phyloP scores from a whole-genome alignment of 345 rosid species.

The Arabis alpina region DNA sequence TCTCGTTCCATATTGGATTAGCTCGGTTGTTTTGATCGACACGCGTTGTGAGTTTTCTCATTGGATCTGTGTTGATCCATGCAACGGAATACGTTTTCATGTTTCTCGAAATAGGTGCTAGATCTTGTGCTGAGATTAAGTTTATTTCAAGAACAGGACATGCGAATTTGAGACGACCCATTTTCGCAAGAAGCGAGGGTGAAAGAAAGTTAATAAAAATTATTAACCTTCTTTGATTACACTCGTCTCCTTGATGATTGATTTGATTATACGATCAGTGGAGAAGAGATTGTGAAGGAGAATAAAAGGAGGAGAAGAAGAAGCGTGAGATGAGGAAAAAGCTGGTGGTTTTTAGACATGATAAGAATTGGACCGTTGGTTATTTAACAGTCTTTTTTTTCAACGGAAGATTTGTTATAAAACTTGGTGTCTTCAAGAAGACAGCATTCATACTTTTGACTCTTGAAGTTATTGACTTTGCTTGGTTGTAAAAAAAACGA shows the following conservation, averaged over 20 bases:
- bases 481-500: background rate
- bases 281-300: slow-evolving; percentile 26
- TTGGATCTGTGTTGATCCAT: slow-evolving; percentile 71
- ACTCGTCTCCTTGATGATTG: slow-evolving; percentile 31
- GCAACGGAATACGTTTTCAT: slow-evolving; percentile 88
- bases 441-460: slow-evolving; percentile 31
- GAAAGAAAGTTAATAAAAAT: slow-evolving; percentile 1
- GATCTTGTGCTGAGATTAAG: slow-evolving; percentile 78
- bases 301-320: slow-evolving; percentile 32
- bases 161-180: slow-evolving; percentile 45
- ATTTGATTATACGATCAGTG: slow-evolving; percentile 17
- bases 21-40: slow-evolving; percentile 68
- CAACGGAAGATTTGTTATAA: slow-evolving; percentile 27
- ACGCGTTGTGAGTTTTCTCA: slow-evolving; percentile 68
- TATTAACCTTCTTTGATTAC: slow-evolving; percentile 13
- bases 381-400: slow-evolving; percentile 20
- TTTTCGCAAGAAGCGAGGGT: slow-evolving; percentile 31
- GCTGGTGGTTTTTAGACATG: slow-evolving; percentile 40
- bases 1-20: slow-evolving; percentile 89
- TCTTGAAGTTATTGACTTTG: slow-evolving; percentile 18
- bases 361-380: slow-evolving; percentile 35
- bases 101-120: slow-evolving; percentile 65
- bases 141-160: slow-evolving; percentile 75
- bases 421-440: slow-evolving; percentile 19
- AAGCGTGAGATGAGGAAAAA: slow-evolving; percentile 37